Base-by-base conservation (phyloP, 768 basidiomycete species). In the Mrakia frigida region DNA sequence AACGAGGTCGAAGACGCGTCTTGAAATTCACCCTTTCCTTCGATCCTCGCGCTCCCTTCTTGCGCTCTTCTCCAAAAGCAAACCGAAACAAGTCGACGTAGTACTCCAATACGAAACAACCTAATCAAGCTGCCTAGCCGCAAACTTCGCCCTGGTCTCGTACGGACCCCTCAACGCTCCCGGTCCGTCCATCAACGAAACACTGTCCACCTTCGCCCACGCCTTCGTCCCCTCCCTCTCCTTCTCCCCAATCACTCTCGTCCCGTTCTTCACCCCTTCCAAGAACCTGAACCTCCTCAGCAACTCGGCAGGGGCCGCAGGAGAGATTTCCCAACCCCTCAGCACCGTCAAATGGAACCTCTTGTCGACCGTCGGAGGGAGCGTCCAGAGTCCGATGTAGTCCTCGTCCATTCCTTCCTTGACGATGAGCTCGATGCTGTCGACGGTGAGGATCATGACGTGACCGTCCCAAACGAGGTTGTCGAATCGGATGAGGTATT, bases 381-480 rank as follows among this genome's bases (percentile, higher is more conserved):
- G 37, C 39, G 65, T 37, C 65, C 65, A 68, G 1, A 68, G 37
- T 18, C 37, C 65, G 1, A 68, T 18, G 25, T 43, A 68, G 39
- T 68, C 65, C 65, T 68, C 35, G 39, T 41, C 37, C 65, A 68
- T 68, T 6, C 37, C 65, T 25, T 39, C 37, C 39, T 39, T 43
- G 21, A 41, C 23, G 25, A 39, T 21, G 23, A 68, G 37, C 39
- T 43, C 16, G 65, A 68, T 68, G 18, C 21, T 23, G 16, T 68
- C 65, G 16, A 68, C 65, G 18, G 39, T 39, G 65, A 68, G 65
- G 65, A 68, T 39, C 39, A 68, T 68, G 25, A 41, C 37, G 65
- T 68, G 18, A 4, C 21, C 18, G 23, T 68, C 65, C 65, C 65
- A 68, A 25, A 68, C 65, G 39, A 68, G 35, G 35, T 68, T 23